Evolutionary conservation across 306 rosid genomes (phyloP).

Genomic region (Crataegus laevigata): DNA sequence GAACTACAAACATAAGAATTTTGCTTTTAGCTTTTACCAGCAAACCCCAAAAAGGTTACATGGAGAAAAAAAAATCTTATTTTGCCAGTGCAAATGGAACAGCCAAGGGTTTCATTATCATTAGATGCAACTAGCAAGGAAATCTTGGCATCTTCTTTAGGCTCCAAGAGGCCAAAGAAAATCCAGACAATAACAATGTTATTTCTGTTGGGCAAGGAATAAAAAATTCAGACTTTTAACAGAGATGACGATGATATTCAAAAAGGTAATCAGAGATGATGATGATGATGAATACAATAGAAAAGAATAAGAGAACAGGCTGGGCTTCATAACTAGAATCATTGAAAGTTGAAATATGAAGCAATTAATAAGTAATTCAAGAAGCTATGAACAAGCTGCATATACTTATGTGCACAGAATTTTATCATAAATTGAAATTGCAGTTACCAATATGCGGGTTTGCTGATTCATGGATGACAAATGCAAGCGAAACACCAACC

Average conservation of each 20-base stretch:
- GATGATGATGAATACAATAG: neutral
- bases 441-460: conserved; percentile 93
- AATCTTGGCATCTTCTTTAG: neutral
- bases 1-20: neutral
- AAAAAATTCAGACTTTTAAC: too few species aligned
- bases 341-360: neutral
- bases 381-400: neutral
- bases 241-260: neutral
- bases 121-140: neutral
- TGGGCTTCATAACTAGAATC: neutral
- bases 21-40: neutral
- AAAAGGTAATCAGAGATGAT: neutral
- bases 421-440: neutral
- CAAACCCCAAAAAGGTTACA: neutral
- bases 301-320: neutral
- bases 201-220: too few species aligned
- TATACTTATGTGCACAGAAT: neutral
- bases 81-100: neutral
- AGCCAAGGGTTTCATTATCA: neutral
- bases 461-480: conserved; percentile 96
- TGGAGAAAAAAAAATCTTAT: neutral
- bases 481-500: conserved; percentile 93
- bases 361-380: neutral
- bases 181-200: too few species aligned
- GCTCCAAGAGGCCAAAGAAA: neutral